Conservation (phyloP, 345 rosid genomes). For the Pistacia integerrima region DNA sequence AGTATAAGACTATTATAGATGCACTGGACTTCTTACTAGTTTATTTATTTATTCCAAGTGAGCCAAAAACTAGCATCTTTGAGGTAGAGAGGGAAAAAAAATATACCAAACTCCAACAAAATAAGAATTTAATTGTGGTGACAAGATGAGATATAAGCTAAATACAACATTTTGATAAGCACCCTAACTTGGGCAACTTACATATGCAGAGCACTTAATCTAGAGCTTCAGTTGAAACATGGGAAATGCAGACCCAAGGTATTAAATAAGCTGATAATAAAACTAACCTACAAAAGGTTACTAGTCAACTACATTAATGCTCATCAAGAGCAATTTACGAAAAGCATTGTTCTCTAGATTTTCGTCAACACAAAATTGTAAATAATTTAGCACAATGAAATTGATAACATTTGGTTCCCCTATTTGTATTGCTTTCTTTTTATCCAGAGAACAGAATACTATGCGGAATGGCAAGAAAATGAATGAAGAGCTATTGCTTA, state of each 20-base stretch:
- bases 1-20: neutral
- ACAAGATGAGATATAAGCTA: neutral
- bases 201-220: neutral
- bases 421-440: neutral
- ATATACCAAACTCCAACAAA: neutral
- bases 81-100: neutral
- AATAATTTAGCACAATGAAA: neutral
- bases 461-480: too few species aligned
- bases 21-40: neutral
- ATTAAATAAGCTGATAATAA: neutral
- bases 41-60: neutral
- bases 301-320: neutral
- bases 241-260: neutral
- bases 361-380: neutral
- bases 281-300: slow-evolving; percentile 2
- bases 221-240: neutral
- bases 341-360: neutral
- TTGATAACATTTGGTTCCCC: neutral
- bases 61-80: neutral
- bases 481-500: too few species aligned
- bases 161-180: neutral
- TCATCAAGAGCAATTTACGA: neutral
- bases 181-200: neutral
- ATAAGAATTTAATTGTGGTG: neutral
- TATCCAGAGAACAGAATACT: neutral